phyloP scores from a whole-genome alignment of 805 yeast genomes.

The Candida maltosa region DNA sequence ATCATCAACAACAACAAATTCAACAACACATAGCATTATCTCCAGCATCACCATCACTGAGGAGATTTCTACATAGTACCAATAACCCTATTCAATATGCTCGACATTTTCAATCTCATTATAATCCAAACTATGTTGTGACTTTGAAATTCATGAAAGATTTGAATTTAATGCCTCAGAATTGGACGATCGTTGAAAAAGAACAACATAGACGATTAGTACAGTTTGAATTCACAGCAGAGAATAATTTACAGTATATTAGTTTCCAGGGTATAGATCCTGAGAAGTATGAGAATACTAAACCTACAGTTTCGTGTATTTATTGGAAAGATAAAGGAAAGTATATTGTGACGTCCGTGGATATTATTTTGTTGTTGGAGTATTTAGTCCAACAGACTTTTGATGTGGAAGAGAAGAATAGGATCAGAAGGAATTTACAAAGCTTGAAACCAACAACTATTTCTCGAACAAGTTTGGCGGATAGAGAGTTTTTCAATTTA shows the following conservation, averaged over 20 bases:
- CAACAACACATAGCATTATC: too few relatives aligned
- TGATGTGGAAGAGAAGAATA: constrained; percentile 65
- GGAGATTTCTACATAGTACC: too few relatives aligned
- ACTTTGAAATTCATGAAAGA: constrained; percentile 26
- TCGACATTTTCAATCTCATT: constrained; percentile 2
- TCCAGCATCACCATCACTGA: too few relatives aligned
- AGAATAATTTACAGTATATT: constrained; percentile 28
- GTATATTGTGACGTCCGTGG: constrained; percentile 62
- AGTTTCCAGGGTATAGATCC: constrained; percentile 33
- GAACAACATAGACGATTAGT: constrained; percentile 46
- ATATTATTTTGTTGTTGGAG: constrained; percentile 56
- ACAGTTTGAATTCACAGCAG: constrained; percentile 38
- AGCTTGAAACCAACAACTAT: constrained; percentile 60
- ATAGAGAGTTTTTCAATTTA: constrained; percentile 29
- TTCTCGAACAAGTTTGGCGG: constrained; percentile 39
- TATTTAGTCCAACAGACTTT: constrained; percentile 52
- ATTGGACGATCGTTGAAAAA: constrained; percentile 48
- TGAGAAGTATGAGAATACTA: constrained; percentile 33
- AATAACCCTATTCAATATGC: constrained; percentile 3
- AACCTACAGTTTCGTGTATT: constrained; percentile 56
- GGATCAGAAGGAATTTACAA: constrained; percentile 65
- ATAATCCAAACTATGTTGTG: constrained; percentile 16
- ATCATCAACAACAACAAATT: too few relatives aligned
- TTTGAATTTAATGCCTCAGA: constrained; percentile 30
- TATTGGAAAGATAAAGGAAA: constrained; percentile 48